phyloP scores from a whole-genome alignment of 1,139 yeast genomes.

The Taiozyma sp. region DNA sequence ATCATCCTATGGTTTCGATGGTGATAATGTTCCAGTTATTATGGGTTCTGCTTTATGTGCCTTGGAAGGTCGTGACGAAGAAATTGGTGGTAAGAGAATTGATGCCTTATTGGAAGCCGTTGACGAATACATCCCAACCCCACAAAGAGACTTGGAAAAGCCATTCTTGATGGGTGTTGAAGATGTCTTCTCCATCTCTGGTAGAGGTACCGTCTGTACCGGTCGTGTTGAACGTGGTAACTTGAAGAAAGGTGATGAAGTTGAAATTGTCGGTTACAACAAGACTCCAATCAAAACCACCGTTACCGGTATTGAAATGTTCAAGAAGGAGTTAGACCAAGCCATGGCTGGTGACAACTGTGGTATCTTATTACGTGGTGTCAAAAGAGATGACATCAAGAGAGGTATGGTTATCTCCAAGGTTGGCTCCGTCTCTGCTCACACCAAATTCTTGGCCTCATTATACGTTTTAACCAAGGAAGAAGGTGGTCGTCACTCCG shows the following conservation, averaged over 20 bases:
- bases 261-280: constrained; percentile 93
- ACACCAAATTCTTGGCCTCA: constrained; percentile 91
- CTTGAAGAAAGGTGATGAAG: constrained; percentile 96
- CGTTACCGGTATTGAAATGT: constrained; percentile 98
- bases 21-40: constrained; percentile 95
- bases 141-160: constrained; percentile 91
- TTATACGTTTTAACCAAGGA: constrained; percentile 89
- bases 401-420: constrained; percentile 98
- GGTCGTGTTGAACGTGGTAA: constrained; percentile 99
- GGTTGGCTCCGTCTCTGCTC: constrained; percentile 90
- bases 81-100: constrained; percentile 87
- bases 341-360: constrained; percentile 99
- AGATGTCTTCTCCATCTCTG: constrained; percentile 96
- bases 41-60: constrained; percentile 99
- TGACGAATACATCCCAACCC: constrained; percentile 94
- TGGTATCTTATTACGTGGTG: constrained; percentile 96
- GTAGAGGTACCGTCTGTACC: constrained; percentile 99
- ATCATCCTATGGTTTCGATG: constrained; percentile 89
- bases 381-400: constrained; percentile 93
- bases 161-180: constrained; percentile 97
- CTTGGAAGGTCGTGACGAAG: constrained; percentile 81
- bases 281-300: constrained; percentile 86
- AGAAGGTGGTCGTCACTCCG: constrained; percentile 99
- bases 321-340: constrained; percentile 95
- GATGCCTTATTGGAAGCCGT: constrained; percentile 84